Conservation (phyloP, 352 stramenopile genomes). For the Globisporangium lucens region DNA sequence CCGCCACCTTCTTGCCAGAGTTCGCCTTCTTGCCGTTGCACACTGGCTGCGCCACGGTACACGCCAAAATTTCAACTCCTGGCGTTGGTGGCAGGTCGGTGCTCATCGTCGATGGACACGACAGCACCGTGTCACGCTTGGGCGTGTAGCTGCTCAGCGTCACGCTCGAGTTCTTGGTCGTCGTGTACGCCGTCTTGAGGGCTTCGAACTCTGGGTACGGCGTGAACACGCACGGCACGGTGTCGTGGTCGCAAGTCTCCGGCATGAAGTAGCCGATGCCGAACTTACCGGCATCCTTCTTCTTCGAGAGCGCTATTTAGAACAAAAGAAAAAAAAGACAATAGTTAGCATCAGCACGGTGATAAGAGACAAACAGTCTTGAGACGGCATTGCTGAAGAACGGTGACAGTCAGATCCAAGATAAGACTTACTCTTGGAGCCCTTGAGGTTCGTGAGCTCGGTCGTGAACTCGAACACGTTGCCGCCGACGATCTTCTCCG, state of each 20-base stretch:
- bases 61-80: conserved; percentile 45
- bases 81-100: neutral
- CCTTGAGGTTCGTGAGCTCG: conserved; percentile 47
- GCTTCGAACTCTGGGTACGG: conserved; percentile 71
- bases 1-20: conserved; percentile 29
- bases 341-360: neutral
- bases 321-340: too few species aligned
- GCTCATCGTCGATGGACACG: neutral
- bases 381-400: neutral
- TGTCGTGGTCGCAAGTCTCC: conserved; percentile 65
- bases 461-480: conserved; percentile 78
- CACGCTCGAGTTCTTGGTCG: conserved; percentile 40
- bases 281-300: conserved; percentile 58
- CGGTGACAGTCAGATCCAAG: neutral
- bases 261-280: conserved; percentile 69
- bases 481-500: conserved; percentile 61
- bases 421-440: conserved; percentile 19
- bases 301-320: conserved; percentile 22
- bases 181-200: conserved; percentile 69
- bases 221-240: conserved; percentile 45
- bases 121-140: neutral
- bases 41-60: conserved; percentile 41
- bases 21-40: conserved; percentile 64
- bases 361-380: neutral
- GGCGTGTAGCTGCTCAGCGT: neutral